Conservation (phyloP, 1,139 yeast species). For the Sugiyamaella neomexicana region DNA sequence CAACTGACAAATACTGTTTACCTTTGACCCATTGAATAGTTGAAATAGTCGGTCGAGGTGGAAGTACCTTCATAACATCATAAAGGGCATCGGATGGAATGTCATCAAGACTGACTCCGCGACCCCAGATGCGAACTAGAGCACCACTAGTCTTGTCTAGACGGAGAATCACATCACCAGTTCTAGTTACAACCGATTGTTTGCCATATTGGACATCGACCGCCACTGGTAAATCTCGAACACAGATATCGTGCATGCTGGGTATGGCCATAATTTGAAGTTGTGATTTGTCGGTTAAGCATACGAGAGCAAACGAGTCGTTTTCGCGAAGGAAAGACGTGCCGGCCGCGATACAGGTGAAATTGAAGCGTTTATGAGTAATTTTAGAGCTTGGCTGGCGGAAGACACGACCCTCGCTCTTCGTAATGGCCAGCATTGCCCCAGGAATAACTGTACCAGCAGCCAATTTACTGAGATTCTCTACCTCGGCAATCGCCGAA, state of each 20-base stretch:
- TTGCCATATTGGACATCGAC: constrained; percentile 45
- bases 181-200: constrained; percentile 54
- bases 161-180: constrained; percentile 74
- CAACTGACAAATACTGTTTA: constrained; percentile 55
- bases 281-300: constrained; percentile 45
- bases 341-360: constrained; percentile 53
- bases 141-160: constrained; percentile 58
- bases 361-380: constrained; percentile 53
- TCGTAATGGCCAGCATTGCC: constrained; percentile 57
- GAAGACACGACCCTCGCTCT: constrained; percentile 63
- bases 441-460: constrained; percentile 67
- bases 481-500: constrained; percentile 63
- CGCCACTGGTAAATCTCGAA: constrained; percentile 45
- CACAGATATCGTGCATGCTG: constrained; percentile 51
- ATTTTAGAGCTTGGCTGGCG: constrained; percentile 53
- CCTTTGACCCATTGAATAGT: constrained; percentile 90
- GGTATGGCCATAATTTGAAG: constrained; percentile 53
- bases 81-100: constrained; percentile 42
- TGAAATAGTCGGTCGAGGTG: constrained; percentile 65
- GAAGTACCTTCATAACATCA: constrained; percentile 52
- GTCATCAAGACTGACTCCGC: constrained; percentile 36
- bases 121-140: constrained; percentile 50
- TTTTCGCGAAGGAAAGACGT: constrained; percentile 50
- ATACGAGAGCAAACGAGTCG: constrained; percentile 46
- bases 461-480: constrained; percentile 59